Conservation (phyloP, 371 early-diverging fungal genomes). For the Lichtheimia ornata region DNA sequence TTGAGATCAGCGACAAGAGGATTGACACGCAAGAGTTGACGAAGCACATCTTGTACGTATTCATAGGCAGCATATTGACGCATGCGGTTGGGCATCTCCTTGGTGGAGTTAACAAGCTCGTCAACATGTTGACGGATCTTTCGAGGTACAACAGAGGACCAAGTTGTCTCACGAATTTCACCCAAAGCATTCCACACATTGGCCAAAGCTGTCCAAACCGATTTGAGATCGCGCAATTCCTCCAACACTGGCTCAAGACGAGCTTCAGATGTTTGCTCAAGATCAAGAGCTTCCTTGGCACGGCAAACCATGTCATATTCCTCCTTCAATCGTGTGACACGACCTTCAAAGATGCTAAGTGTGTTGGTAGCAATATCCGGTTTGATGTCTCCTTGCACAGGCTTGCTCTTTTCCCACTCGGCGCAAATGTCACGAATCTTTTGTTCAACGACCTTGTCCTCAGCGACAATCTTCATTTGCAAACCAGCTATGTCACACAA, state of each 20-base stretch:
- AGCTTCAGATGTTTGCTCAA: constrained; percentile 69
- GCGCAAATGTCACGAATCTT: constrained; percentile 83
- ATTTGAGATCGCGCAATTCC: constrained; percentile 91
- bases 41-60: constrained; percentile 85
- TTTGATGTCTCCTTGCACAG: constrained; percentile 91
- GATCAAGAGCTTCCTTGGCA: constrained; percentile 93
- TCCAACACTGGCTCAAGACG: constrained; percentile 88
- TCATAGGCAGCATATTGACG: constrained; percentile 98
- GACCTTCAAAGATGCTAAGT: constrained; percentile 85
- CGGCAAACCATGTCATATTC: constrained; percentile 88
- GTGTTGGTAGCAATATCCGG: constrained; percentile 85
- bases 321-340: constrained; percentile 81
- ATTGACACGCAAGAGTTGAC: constrained; percentile 80
- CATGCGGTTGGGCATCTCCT: constrained; percentile 93
- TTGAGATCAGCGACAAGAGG: constrained; percentile 87
- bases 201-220: constrained; percentile 90
- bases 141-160: constrained; percentile 89
- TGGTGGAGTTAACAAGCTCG: constrained; percentile 76
- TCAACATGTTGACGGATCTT: constrained; percentile 90
- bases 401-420: constrained; percentile 96
- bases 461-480: constrained; percentile 88
- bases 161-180: constrained; percentile 87
- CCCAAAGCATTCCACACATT: constrained; percentile 82
- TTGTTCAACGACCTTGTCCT: constrained; percentile 85
- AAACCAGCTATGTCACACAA: constrained; percentile 60